These are phyloP conservation scores for Centaurea solstitialis DNA, from an alignment of 129 eudicot species.

Conservation along the genomic window DNA sequence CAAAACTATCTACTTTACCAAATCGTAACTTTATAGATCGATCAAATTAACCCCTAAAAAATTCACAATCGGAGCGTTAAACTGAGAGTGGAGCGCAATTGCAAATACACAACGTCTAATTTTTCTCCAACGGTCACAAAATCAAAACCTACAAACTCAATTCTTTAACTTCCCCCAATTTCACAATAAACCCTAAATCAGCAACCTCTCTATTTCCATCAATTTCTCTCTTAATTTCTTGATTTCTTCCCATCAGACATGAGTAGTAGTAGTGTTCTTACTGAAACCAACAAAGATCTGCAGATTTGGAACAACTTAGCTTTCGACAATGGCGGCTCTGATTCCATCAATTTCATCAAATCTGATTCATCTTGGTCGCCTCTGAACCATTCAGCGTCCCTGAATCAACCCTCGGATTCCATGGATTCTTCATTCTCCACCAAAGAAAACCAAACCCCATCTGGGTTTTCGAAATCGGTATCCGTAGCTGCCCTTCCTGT, in stretches of 20 bases:
- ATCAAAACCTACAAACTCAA: conserved; percentile 15
- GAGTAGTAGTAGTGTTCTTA: conserved; percentile 59
- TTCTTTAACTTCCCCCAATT: conserved; percentile 12
- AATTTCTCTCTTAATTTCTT: conserved; percentile 1
- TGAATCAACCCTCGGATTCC: conserved; percentile 36
- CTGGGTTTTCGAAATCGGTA: conserved; percentile 23
- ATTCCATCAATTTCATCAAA: conserved; percentile 23
- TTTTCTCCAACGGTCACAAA: conserved; percentile 77
- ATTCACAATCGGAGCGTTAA: conserved; percentile 60
- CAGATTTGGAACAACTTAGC: conserved; percentile 88
- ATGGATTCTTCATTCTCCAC: conserved; percentile 57
- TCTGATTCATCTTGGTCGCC: no score
- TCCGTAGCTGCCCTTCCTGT: conserved; percentile 12
- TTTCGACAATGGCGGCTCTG: conserved; percentile 61
- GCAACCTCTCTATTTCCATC: background rate
- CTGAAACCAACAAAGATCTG: conserved; percentile 45
- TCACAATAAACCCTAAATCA: conserved; percentile 19
- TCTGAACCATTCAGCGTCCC: conserved; percentile 32
- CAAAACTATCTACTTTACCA: background rate
- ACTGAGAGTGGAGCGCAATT: conserved; percentile 36
- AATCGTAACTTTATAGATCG: background rate
- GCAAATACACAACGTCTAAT: conserved; percentile 47
- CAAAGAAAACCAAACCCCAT: conserved; percentile 74
- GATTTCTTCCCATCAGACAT: conserved; percentile 34
- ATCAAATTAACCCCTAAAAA: conserved; percentile 34